phyloP scores from a whole-genome alignment of 768 basidiomycete genomes.

The Dioszegia crocea region DNA sequence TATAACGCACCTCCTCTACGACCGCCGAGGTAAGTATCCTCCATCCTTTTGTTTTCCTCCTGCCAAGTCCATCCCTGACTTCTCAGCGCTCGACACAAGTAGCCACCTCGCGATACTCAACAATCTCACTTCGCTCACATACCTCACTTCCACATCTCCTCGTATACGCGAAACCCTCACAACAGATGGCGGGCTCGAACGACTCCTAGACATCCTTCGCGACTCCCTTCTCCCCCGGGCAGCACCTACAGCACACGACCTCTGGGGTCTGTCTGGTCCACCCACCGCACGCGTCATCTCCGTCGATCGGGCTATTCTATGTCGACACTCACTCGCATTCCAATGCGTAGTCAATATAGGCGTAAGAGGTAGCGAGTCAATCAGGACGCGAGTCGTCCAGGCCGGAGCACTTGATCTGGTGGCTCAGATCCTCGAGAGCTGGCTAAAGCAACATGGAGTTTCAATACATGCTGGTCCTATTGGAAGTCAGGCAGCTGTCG shows the following conservation, averaged over 20 bases:
- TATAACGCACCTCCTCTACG: conserved; percentile 90
- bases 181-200: conserved; percentile 93
- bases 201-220: conserved; percentile 84
- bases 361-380: conserved; percentile 86
- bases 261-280: conserved; percentile 49
- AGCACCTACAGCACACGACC: conserved; percentile 28
- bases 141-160: conserved; percentile 94
- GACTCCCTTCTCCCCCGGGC: conserved; percentile 53
- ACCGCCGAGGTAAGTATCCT: conserved; percentile 71
- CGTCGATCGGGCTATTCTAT: conserved; percentile 40
- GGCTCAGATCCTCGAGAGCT: conserved; percentile 86
- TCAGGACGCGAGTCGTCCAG: conserved; percentile 86
- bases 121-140: conserved; percentile 90
- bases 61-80: conserved; percentile 4
- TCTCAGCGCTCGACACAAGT: conserved; percentile 50
- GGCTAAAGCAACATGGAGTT: conserved; percentile 83
- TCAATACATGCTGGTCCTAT: conserved; percentile 75
- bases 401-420: conserved; percentile 91
- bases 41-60: neutral
- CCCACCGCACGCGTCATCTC: conserved; percentile 47
- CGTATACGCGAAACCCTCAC: conserved; percentile 98
- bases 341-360: conserved; percentile 97
- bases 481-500: conserved; percentile 55
- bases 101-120: conserved; percentile 64
- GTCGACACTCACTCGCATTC: conserved; percentile 73